Conservation (phyloP, 192 early-diverging fungal species). For the Coemansia sp. region DNA sequence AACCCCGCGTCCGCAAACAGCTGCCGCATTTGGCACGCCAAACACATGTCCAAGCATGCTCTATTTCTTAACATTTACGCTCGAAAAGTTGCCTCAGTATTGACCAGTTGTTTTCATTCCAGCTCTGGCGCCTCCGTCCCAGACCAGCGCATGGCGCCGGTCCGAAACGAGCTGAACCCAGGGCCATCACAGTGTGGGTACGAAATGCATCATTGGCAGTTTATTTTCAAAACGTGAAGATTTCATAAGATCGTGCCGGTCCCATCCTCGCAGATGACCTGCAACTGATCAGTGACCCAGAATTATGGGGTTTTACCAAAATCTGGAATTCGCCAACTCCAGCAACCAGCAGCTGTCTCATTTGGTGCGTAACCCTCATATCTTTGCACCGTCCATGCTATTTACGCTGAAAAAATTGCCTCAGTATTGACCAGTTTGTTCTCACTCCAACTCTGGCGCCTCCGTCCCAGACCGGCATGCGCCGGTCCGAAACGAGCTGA, state of each 20-base stretch:
- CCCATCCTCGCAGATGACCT: neutral
- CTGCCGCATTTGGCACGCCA: neutral
- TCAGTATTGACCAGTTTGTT: constrained; percentile 8
- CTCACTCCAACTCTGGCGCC: constrained; percentile 4
- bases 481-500: neutral
- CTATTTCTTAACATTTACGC: too few relatives aligned
- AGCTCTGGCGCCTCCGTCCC: neutral
- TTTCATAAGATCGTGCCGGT: neutral
- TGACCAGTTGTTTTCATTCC: constrained; percentile 7
- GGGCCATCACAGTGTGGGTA: constrained; percentile 1
- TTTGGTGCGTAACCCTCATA: too few relatives aligned
- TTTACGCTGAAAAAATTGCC: too few relatives aligned
- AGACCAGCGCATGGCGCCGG: neutral
- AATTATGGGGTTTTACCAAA: neutral
- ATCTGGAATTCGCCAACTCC: too few relatives aligned
- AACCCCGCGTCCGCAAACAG: too few relatives aligned
- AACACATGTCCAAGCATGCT: too few relatives aligned
- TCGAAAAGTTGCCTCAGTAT: constrained; percentile 10
- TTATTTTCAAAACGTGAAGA: neutral
- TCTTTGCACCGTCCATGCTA: too few relatives aligned
- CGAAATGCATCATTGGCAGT: neutral
- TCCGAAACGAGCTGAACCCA: neutral
- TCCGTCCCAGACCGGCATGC: neutral
- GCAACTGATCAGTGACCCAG: neutral
- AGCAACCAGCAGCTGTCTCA: neutral